Evolutionary conservation across 2,329 filamentous ascomycete species (phyloP), one percentile per base, ranked within the genome.

Genomic region (Torrubiella hemipterigena): DNA sequence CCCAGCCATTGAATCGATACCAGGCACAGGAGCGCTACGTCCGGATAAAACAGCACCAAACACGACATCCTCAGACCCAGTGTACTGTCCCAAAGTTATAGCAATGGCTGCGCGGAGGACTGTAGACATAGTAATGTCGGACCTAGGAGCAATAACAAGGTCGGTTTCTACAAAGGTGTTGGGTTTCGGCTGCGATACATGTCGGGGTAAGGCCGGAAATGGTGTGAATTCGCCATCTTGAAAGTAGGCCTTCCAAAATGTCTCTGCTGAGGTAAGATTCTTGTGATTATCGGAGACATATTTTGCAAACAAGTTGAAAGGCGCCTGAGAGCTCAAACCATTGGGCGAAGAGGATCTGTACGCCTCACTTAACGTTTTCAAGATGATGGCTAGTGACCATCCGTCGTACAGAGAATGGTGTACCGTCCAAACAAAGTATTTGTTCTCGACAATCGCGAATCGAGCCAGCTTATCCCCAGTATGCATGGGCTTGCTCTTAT

Each of bases 1-100:
- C 0, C 66, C 68, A 36, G 67, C 59, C 17, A 72, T 67, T 33
- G 63, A 48, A 31, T 67, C 61, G 43, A 58, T 48, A 1, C 58
- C 60, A 1, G 49, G 45, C 17, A 63, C 50, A 1, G 57, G 49
- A 3, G 55, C 54, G 30, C 61, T 58, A 16, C 68, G 62, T 4
- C 69, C 69, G 0, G 65, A 68, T 1, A 72, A 51, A 0, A 66
- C 70, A 47, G 67, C 64, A n/a, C 67, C 67, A 32, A 70, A 69
- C 9, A 70, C 52, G 5, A 71, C 55, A 32, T 72, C 67, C 13
- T 54, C 46, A 12, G 55, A 56, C 4, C 56, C 58, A 21, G 59
- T 59, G 39, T 70, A 68, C 13, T 56, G 48, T 0, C 63, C 58
- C 0, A 66, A 58, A 1, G 68, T 50, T 3, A 71, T 47, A 0